Percentiles rank a stretch among this genome's conserved stretches.
Conservation (phyloP, 73 alveolate species). For the Uronychia binucleata region DNA sequence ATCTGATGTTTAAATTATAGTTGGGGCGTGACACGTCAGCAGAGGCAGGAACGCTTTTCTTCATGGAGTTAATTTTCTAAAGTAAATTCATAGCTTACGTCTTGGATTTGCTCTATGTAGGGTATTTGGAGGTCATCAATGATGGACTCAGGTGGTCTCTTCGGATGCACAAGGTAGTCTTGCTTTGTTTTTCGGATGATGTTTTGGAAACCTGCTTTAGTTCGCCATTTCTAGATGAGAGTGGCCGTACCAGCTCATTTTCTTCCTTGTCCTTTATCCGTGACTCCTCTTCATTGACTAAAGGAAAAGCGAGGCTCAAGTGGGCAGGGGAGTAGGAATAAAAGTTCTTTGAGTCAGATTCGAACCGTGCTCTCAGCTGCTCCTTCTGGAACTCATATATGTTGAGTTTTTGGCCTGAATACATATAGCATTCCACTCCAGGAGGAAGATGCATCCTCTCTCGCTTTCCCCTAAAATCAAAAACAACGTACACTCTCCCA, state of each 20-base stretch:
- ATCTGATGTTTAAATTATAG: slow-evolving; percentile 32
- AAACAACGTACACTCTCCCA: too few species aligned
- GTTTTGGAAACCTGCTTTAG: slow-evolving; percentile 57
- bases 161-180: slow-evolving; percentile 53
- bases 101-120: slow-evolving; percentile 37
- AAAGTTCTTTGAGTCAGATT: slow-evolving; percentile 55
- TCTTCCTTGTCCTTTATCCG: slow-evolving; percentile 47
- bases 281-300: slow-evolving; percentile 63
- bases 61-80: background rate
- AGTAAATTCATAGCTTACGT: background rate
- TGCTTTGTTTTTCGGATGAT: slow-evolving; percentile 18
- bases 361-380: slow-evolving; percentile 47
- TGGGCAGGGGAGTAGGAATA: slow-evolving; percentile 61
- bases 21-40: background rate
- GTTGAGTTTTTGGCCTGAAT: slow-evolving; percentile 69
- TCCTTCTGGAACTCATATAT: slow-evolving; percentile 58
- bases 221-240: slow-evolving; percentile 46
- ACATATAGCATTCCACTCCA: slow-evolving; percentile 68
- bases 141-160: slow-evolving; percentile 49
- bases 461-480: background rate
- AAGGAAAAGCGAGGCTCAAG: slow-evolving; percentile 65
- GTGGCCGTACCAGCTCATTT: slow-evolving; percentile 9
- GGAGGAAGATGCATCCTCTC: slow-evolving; percentile 30
- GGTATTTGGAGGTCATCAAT: slow-evolving; percentile 57
- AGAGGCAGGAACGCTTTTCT: background rate